Evolutionary conservation across 139 green algal species (phyloP).

Genomic region (Trebouxia sp.): DNA sequence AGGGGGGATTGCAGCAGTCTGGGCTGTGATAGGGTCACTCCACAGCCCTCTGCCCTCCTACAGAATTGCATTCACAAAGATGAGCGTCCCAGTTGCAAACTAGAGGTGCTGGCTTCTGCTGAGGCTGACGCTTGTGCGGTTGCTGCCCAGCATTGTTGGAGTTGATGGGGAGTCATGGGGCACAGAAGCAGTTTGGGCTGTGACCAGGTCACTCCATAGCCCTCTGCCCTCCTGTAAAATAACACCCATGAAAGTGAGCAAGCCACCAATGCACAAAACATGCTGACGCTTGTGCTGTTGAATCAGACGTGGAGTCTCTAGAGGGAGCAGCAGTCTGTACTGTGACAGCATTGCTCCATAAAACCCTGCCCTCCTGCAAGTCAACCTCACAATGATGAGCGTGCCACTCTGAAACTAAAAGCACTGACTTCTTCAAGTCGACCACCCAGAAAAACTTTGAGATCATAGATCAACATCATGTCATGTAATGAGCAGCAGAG

Average conservation of each 20-base stretch:
- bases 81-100: background rate
- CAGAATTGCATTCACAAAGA: background rate
- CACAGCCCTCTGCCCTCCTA: constrained; percentile 57
- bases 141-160: constrained; percentile 38
- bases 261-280: background rate
- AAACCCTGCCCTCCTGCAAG: constrained; percentile 57
- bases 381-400: too few species aligned
- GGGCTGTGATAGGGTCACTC: constrained; percentile 36
- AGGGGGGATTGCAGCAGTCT: constrained; percentile 49
- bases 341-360: constrained; percentile 40
- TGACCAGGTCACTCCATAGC: constrained; percentile 40
- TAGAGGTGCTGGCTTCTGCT: background rate
- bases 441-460: too few species aligned
- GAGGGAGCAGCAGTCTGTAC: constrained; percentile 46
- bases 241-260: background rate
- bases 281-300: constrained; percentile 40
- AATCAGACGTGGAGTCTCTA: constrained; percentile 32
- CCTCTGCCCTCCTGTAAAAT: constrained; percentile 52
- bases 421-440: too few species aligned
- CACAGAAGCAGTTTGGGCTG: constrained; percentile 45
- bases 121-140: constrained; percentile 38
- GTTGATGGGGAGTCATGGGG: constrained; percentile 35
- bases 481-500: too few species aligned
- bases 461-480: too few species aligned
- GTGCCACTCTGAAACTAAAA: too few species aligned